Evolutionary conservation across 306 rosid species (phyloP), one percentile per base, ranked within the genome.

Genomic region (Rosa lucieae): DNA sequence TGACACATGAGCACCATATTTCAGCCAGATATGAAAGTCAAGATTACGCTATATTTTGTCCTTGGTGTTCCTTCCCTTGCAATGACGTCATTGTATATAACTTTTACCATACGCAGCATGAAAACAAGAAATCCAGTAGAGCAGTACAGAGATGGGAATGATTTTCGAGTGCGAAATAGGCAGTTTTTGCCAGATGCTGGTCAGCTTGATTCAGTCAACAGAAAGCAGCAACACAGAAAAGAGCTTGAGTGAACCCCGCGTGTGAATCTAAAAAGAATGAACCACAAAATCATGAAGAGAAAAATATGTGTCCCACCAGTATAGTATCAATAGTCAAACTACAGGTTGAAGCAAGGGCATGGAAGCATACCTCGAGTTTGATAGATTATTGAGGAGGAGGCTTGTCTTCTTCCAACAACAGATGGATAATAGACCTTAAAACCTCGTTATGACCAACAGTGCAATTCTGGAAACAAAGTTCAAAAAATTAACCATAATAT

Each of bases 361-460:
- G 15, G 48, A 74, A 46, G 14, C 70, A 21, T 43, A 73, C 80
- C 56, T 69, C 61, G 21, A 14, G 48, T 14, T n/a, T 40, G 29
- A 42, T 10, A 42, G 5, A 79, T 58, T 73, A 85, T 53, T 43
- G 65, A 37, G 55, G 65, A 20, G 86, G 84, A 12, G 87, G 84
- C 58, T 84, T 90, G 70, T 89, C 93, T 89, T 94, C 99, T 89
- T 94, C 99, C 74, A 92, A 71, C 83, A 94, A 86, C 84, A 94
- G 82, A 82, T 83, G 92, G 84, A 94, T 87, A 63, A 94, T 92
- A 51, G 99, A 92, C 82, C 85, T 89, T 8, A 94, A 71, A 74
- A 94, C 89, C 87, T 89, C 94, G 42, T 91, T 89, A 81, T 90
- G 81, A 80, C 79, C 84, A 79, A 81, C 85, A 11, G 85, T 78